Evolutionary conservation across 257 asterid genomes (phyloP), one percentile per base, ranked within the genome.

Genomic region (Paulownia fortunei): DNA sequence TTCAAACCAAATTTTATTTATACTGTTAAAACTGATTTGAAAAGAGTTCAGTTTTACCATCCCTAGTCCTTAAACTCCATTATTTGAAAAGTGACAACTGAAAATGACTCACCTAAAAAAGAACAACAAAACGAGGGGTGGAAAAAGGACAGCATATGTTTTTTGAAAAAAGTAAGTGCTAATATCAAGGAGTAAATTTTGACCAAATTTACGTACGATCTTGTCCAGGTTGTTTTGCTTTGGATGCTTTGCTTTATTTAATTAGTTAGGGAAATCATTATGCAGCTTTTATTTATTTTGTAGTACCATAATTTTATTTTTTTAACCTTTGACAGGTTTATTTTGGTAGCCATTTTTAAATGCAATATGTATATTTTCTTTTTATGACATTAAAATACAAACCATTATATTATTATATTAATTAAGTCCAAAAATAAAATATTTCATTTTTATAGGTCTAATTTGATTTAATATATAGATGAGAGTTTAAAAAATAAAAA

Each of bases 201-300:
- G 46, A 65, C 66, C 73, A 16, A 34, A 19, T 49, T 47, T 16
- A 32, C 8, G 80, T 76, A 64, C 73, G 54, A 46, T 75, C 34
- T 75, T 61, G 52, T 32, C 41, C 24, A 60, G 24, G 27, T 46
- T n/a, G n/a, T n/a, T n/a, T 59, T 47, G 60, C 61, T 58, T 59
- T 56, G 34, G 32, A 58, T 39, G 69, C 69, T 73, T 23, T 19
- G 32, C 34, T 60, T 60, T 52, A 34, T 8, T 73, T 19, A 51
- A 51, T 51, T 18, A 54, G 61, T 54, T 19, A 2, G 3, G 1
- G 11, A 54, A 54, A 54, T 54, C 12, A 18, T 54, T 18, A 9
- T 18, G 61, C 26, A 6, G 4, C 61, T 18, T n/a, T 51, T 16
- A 51, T n/a, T 51, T 51, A 5, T 51, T 51, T 51, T 51, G 9